These are phyloP conservation scores for Aspergillus sparsus DNA, from an alignment of 495 filamentous ascomycete species.

Conservation along the genomic window DNA sequence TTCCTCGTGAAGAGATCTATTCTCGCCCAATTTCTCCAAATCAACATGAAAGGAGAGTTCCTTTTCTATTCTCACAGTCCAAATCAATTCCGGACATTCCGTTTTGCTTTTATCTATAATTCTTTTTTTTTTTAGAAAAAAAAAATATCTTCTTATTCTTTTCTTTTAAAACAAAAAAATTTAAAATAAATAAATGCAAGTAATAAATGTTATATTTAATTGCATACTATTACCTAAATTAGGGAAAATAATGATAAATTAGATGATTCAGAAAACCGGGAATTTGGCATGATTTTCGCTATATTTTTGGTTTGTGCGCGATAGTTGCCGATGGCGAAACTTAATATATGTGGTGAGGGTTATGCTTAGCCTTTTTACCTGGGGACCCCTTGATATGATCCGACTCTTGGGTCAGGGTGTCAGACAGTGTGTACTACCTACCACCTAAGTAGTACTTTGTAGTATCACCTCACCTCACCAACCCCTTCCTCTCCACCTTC, in stretches of 20 bases:
- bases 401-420: background rate
- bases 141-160: too few species aligned
- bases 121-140: too few species aligned
- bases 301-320: slow-evolving; percentile 1
- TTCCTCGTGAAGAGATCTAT: background rate
- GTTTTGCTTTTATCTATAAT: too few species aligned
- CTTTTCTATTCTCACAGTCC: too few species aligned
- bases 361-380: background rate
- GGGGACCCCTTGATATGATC: background rate
- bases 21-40: background rate
- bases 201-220: too few species aligned
- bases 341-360: slow-evolving; percentile 8
- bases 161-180: too few species aligned
- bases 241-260: too few species aligned
- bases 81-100: too few species aligned
- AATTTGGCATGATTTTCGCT: background rate
- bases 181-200: too few species aligned
- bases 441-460: background rate
- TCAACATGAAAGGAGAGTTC: background rate
- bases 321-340: slow-evolving; percentile 7
- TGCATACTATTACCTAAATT: too few species aligned
- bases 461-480: background rate
- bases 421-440: background rate
- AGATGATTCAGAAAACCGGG: background rate
- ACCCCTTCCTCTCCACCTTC: too few species aligned